phyloP scores from a whole-genome alignment of 768 basidiomycete genomes.

The Tricholoma sp. region DNA sequence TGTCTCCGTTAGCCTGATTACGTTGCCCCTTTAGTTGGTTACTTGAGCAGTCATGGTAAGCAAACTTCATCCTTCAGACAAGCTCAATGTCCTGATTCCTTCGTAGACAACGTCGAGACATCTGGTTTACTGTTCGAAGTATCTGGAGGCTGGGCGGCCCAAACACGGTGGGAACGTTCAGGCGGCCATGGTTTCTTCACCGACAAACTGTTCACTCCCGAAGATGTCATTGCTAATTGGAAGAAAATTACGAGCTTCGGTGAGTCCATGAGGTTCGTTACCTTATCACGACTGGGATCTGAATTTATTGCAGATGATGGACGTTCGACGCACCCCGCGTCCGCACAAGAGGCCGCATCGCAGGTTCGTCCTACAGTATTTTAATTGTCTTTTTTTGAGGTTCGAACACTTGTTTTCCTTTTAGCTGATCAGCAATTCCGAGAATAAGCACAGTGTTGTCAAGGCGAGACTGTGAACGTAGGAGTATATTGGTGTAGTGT shows the following conservation, averaged over 20 bases:
- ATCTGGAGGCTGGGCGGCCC: conserved; percentile 86
- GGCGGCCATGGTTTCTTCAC: conserved; percentile 87
- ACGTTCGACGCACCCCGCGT: conserved; percentile 75
- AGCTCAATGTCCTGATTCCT: neutral
- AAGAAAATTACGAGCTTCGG: conserved; percentile 78
- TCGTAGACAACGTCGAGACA: conserved; percentile 63
- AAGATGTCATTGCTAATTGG: conserved; percentile 80
- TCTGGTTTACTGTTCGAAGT: conserved; percentile 82
- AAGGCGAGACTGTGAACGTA: conserved; percentile 48
- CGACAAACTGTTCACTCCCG: conserved; percentile 68
- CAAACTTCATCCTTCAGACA: neutral
- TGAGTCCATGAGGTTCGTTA: conserved; percentile 28
- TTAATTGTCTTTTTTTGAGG: neutral
- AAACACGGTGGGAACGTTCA: conserved; percentile 89
- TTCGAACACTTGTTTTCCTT: neutral
- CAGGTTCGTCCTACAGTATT: conserved; percentile 37
- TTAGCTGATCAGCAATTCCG: conserved; percentile 47
- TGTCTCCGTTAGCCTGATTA: conserved; percentile 63
- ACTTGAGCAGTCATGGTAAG: conserved; percentile 69
- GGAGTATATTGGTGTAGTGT: neutral
- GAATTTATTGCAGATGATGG: conserved; percentile 53
- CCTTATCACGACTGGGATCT: neutral
- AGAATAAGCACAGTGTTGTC: conserved; percentile 35
- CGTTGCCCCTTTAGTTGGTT: conserved; percentile 91
- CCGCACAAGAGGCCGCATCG: conserved; percentile 70